phyloP scores from a whole-genome alignment of 1,139 yeast genomes.

The Kodamaea sp. region DNA sequence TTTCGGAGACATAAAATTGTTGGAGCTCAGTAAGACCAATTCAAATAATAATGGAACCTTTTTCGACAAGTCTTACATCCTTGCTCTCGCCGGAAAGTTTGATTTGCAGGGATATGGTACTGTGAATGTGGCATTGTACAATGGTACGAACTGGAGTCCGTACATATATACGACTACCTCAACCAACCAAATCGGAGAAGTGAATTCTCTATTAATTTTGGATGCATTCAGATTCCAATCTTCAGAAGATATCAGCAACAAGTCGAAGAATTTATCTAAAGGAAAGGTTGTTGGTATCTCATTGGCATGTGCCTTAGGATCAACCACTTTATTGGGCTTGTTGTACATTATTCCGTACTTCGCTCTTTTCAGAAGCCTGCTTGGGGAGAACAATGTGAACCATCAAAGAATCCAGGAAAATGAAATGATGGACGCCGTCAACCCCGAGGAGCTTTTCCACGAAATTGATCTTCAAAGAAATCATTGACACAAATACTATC shows the following conservation, averaged over 20 bases:
- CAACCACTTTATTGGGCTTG: slow-evolving; percentile 67
- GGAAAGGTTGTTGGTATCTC: slow-evolving; percentile 90
- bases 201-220: slow-evolving; percentile 36
- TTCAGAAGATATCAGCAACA: slow-evolving; percentile 31
- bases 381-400: slow-evolving; percentile 30
- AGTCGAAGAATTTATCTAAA: slow-evolving; percentile 26
- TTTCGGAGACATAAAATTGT: slow-evolving; percentile 44
- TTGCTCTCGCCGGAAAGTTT: slow-evolving; percentile 67
- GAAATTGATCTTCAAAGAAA: slow-evolving; percentile 54
- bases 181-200: slow-evolving; percentile 27
- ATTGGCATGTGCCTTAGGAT: slow-evolving; percentile 83
- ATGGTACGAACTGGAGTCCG: slow-evolving; percentile 76
- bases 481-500: slow-evolving; percentile 13
- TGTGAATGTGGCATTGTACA: slow-evolving; percentile 67
- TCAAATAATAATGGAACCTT: slow-evolving; percentile 30
- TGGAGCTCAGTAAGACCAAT: slow-evolving; percentile 30
- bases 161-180: slow-evolving; percentile 40
- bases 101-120: slow-evolving; percentile 54
- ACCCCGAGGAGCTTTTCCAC: slow-evolving; percentile 61
- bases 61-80: slow-evolving; percentile 45
- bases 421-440: slow-evolving; percentile 67
- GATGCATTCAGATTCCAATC: slow-evolving; percentile 42
- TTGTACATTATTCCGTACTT: slow-evolving; percentile 59
- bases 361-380: slow-evolving; percentile 47
- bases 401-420: slow-evolving; percentile 59